phyloP scores from a whole-genome alignment of 225 moss, liverwort and hornwort genomes.

The Pseudisothecium myosuroides region DNA sequence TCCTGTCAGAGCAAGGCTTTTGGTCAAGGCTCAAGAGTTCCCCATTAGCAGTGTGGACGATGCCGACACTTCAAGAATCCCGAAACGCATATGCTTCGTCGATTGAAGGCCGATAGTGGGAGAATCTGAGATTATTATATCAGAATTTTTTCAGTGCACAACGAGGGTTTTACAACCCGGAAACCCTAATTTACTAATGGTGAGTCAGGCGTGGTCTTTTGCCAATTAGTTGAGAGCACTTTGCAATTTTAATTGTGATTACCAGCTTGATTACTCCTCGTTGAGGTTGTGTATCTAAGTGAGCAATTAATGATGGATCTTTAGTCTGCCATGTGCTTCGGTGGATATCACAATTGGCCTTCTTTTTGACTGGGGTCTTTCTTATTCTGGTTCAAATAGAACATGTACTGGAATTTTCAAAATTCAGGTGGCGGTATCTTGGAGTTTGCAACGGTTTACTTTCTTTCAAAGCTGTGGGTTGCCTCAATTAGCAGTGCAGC shows the following conservation, averaged over 20 bases:
- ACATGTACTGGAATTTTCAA: not conserved
- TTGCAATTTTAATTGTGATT: not conserved
- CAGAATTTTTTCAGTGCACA: not conserved
- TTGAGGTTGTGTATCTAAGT: not conserved
- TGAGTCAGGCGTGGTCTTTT: not conserved
- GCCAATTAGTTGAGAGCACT: not conserved
- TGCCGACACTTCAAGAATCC: not conserved
- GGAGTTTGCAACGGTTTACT: not conserved
- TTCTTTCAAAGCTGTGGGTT: not conserved
- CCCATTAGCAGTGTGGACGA: not conserved
- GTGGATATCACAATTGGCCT: not conserved
- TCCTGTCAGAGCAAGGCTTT: not conserved
- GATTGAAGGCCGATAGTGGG: not conserved
- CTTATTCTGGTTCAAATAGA: not conserved
- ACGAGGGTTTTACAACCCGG: not conserved
- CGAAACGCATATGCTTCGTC: not conserved
- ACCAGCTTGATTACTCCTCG: not conserved
- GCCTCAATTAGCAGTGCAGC: not conserved
- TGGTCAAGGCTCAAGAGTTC: not conserved
- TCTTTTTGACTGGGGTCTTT: not conserved
- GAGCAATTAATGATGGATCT: not conserved
- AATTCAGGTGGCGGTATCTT: not conserved
- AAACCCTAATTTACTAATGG: not conserved
- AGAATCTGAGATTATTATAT: not conserved
- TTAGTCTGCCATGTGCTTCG: not conserved